A percentile compares a stretch with the other conserved stretches of the same genome.
phyloP scores from a whole-genome alignment of 1,284 basidiomycete genomes.

The Ceratobasidium sp. region DNA sequence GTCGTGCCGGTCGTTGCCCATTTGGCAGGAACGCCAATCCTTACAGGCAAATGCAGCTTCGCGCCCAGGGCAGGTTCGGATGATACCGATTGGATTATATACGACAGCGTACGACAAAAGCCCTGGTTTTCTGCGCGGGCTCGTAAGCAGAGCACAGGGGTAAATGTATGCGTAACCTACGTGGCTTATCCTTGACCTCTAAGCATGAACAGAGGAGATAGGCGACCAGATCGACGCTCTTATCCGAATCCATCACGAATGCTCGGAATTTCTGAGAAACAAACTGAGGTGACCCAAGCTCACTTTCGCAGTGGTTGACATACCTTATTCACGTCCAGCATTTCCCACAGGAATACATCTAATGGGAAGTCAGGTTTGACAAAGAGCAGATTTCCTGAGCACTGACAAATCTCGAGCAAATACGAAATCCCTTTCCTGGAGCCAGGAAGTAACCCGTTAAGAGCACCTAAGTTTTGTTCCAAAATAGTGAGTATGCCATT shows the following conservation, averaged over 20 bases:
- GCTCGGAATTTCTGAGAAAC: constrained; percentile 78
- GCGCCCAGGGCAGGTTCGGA: constrained; percentile 81
- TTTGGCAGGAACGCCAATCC: constrained; percentile 74
- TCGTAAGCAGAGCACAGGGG: constrained; percentile 42
- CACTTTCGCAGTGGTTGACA: constrained; percentile 33
- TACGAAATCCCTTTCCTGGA: constrained; percentile 83
- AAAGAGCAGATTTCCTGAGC: constrained; percentile 30
- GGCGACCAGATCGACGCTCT: constrained; percentile 76
- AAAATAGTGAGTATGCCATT: constrained; percentile 76
- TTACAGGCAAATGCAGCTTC: constrained; percentile 65
- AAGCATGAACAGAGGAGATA: constrained; percentile 82
- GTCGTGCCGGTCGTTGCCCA: constrained; percentile 78
- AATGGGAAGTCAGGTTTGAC: neutral
- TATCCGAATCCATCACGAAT: constrained; percentile 83
- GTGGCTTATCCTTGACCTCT: constrained; percentile 89
- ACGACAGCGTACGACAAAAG: constrained; percentile 87
- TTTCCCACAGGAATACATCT: constrained; percentile 91
- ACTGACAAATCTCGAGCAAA: constrained; percentile 80
- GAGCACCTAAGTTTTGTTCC: constrained; percentile 76
- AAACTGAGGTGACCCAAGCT: neutral
- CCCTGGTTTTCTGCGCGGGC: constrained; percentile 80
- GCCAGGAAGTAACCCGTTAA: constrained; percentile 82
- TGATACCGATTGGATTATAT: constrained; percentile 91
- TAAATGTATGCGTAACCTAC: constrained; percentile 59
- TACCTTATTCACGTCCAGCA: constrained; percentile 91